Base-by-base conservation (phyloP, 2,329 filamentous ascomycete species). In the Thelonectria olida region DNA sequence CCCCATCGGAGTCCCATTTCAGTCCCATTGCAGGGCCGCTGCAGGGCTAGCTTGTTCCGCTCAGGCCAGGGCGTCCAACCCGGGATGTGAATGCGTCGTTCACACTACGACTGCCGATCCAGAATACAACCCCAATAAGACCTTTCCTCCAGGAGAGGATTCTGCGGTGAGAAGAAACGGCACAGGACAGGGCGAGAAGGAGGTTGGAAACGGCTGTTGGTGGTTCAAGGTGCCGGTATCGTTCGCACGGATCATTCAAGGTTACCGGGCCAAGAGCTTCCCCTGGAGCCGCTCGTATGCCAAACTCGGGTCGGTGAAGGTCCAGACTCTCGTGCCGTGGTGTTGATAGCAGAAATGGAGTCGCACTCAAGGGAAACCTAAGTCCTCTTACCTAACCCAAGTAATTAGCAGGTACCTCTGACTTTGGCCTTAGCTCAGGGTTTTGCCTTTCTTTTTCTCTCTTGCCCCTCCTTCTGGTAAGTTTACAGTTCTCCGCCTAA, bases 261-360 rank as follows among this genome's bases (percentile, higher is more conserved):
- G 13, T 13, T 31, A 45, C 41, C 12, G 41, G 41, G 12, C 22
- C 20, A 45, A 27, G 41, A 22, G 41, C 15, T 45, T 48, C 31
- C 45, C 25, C 36, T 38, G 17, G 42, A 39, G 48, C 28, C n/a
- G 42, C 45, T 25, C 41, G 12, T 55, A 55, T 48, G 23, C 52
- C n/a, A 47, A n/a, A 25, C 31, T 48, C 45, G 15, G 47, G 53
- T 56, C 53, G 53, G 53, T 56, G 44, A 56, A 56, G 53, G 53
- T 27, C 53, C 44, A 56, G 53, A 56, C 53, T 56, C 42, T 25
- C 44, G 25, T 12, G 28, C 28, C n/a, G 39, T 20, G 45, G 52
- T 45, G 42, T 34, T 34, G 53, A 56, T 49, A 42, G 31, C 31
- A 56, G 47, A 56, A 23, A 56, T 56, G 53, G 53, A 56, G 44